phyloP scores from a whole-genome alignment of 129 eudicot genomes.

The Helichrysum umbraculigerum region DNA sequence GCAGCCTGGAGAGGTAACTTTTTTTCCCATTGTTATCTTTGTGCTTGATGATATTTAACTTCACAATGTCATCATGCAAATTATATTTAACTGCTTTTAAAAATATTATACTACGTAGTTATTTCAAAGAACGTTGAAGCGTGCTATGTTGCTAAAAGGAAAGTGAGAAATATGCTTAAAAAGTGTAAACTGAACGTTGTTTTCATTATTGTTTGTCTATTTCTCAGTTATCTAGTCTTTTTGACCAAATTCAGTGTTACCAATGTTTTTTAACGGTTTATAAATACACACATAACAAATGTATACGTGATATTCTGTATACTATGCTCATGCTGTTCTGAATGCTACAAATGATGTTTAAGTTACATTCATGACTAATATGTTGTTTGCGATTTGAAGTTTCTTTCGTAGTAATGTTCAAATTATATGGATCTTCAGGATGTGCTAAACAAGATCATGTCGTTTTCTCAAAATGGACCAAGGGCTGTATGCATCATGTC shows the following conservation, averaged over 20 bases:
- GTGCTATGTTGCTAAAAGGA: not conserved
- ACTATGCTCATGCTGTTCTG: not conserved
- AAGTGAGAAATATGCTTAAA: not conserved
- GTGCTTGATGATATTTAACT: not conserved
- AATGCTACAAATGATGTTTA: not conserved
- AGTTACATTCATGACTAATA: not conserved
- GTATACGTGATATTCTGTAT: not conserved
- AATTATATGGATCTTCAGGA: slow-evolving; percentile 48
- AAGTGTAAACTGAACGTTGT: not conserved
- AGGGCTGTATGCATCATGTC: slow-evolving; percentile 83
- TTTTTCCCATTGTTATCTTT: not conserved
- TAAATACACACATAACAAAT: not conserved
- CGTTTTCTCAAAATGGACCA: slow-evolving; percentile 89
- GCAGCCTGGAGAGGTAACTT: slow-evolving; percentile 80
- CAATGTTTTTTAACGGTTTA: not conserved
- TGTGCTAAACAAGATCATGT: slow-evolving; percentile 72
- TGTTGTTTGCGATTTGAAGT: not conserved
- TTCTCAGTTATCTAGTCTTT: too few species aligned
- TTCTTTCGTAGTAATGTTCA: not conserved
- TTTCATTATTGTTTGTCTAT: not conserved
- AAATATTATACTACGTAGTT: not conserved
- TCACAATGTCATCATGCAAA: not conserved
- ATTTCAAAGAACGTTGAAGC: not conserved
- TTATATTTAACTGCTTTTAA: not conserved
- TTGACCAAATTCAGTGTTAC: not conserved